Evolutionary conservation across 495 filamentous ascomycete species (phyloP), one percentile per base, ranked within the genome.

Genomic region (Pyronema domesticum): DNA sequence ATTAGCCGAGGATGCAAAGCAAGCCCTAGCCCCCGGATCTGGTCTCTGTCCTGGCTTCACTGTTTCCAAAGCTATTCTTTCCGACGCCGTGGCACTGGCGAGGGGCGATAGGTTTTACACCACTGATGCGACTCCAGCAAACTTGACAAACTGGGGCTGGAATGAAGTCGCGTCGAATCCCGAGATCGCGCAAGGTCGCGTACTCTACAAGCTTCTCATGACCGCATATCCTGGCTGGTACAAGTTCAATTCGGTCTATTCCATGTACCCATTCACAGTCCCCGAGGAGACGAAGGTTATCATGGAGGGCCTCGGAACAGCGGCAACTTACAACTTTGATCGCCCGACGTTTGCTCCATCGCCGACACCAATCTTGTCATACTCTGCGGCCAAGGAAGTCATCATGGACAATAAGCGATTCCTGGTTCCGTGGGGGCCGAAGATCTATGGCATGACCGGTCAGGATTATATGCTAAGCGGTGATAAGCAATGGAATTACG

Each of bases 41-140:
- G 60, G 58, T 37, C 39, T 62, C 3, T 42, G 60, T 14, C 71
- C 72, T 2, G 58, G 61, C 1, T 88, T 76, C 65, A 91, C 86
- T 4, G 82, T 84, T 49, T 83, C 84, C 2, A 74, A 80, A 51
- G 82, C 82, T 0, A 78, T 94, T 45, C 72, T 94, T 3, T 86
- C 85, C 0, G 87, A 94, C 64, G 87, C 87, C 2, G 80, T 87
- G 3, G 77, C 77, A 18, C 71, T 93, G 17, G 82, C 89, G 36
- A 76, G 87, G 7, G 84, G 87, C 11, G 87, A 94, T 65, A 74
- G 87, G 4, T 84, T 86, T 66, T 85, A 88, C 64, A 91, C 87
- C 1, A 65, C 65, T 19, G 76, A 80, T 57, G 87, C 85, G 64
- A 82, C 78, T 36, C 77, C 88, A 0, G 77, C 76, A 37, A 75